Percentiles rank a stretch among this genome's conserved stretches.
phyloP scores from a whole-genome alignment of 345 rosid genomes.

The Dovyalis caffra region DNA sequence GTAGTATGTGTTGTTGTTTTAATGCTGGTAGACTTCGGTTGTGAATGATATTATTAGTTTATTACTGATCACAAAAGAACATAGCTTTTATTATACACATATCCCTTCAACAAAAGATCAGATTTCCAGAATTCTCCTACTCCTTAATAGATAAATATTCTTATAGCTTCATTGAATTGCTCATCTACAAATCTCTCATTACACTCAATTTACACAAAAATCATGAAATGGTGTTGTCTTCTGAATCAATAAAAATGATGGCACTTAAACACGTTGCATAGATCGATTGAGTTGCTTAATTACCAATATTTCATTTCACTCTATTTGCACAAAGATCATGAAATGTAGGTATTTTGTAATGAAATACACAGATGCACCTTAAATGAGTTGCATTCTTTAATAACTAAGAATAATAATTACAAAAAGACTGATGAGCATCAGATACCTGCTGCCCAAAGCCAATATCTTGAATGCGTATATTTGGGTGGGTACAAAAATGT shows the following conservation, averaged over 20 bases:
- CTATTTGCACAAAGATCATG: not conserved
- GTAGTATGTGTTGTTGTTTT: no score
- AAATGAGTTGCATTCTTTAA: not conserved
- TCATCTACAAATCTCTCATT: no score
- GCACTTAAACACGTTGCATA: no score
- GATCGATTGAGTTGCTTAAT: not conserved
- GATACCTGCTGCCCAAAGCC: slow-evolving; percentile 78
- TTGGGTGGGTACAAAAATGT: slow-evolving; percentile 59
- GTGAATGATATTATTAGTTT: no score
- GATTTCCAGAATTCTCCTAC: not conserved
- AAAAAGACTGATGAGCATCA: not conserved
- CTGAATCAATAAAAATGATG: no score
- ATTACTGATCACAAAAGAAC: not conserved
- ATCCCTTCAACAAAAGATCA: not conserved
- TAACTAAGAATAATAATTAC: not conserved
- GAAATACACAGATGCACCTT: no score
- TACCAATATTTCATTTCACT: not conserved
- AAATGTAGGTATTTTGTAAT: not conserved
- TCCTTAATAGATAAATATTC: not conserved
- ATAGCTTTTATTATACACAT: not conserved
- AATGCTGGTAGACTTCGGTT: no score
- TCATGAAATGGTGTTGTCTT: no score
- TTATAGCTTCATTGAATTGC: not conserved
- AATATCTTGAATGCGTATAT: slow-evolving; percentile 70
- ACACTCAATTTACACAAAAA: no score